Conservation (phyloP, 148 eudicot genomes). For the Rhododendron vialii region DNA sequence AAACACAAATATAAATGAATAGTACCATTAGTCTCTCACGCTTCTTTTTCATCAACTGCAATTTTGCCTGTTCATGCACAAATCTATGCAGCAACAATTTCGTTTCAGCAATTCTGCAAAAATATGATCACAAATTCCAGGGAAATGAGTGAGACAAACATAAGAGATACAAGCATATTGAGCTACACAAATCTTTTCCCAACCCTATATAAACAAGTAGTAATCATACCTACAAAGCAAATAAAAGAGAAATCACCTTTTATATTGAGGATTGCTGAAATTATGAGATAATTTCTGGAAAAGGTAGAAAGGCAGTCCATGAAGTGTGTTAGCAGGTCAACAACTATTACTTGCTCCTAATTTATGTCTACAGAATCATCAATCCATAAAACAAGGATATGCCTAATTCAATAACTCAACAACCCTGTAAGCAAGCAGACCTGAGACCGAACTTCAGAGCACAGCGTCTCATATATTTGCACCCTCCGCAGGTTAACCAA, state of each 20-base stretch:
- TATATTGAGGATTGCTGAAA: slow-evolving; percentile 25
- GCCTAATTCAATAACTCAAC: slow-evolving; percentile 2
- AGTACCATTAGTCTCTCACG: slow-evolving; percentile 59
- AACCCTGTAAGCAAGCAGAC: slow-evolving; percentile 32
- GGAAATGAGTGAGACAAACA: not conserved
- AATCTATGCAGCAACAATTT: slow-evolving; percentile 46
- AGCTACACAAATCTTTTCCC: not conserved
- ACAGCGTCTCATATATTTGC: slow-evolving; percentile 43
- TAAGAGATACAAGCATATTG: not conserved
- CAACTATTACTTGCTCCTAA: not conserved
- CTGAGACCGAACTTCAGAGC: slow-evolving; percentile 43
- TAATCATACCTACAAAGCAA: not conserved
- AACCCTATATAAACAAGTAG: not conserved
- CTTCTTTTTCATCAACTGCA: slow-evolving; percentile 50
- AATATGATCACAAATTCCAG: slow-evolving; percentile 12
- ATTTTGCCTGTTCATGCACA: slow-evolving; percentile 52
- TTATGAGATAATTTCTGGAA: slow-evolving; percentile 37
- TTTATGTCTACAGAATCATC: not conserved
- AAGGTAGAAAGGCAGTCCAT: slow-evolving; percentile 12
- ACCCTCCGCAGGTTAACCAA: slow-evolving; percentile 46
- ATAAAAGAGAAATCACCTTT: slow-evolving; percentile 42
- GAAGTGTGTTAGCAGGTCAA: slow-evolving; percentile 2
- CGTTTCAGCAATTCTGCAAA: slow-evolving; percentile 49
- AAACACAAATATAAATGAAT: slow-evolving; percentile 4
- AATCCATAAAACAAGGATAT: not conserved